These are phyloP conservation scores for Cyamopsis tetragonoloba DNA, from an alignment of 306 rosid species.

Conservation along the genomic window DNA sequence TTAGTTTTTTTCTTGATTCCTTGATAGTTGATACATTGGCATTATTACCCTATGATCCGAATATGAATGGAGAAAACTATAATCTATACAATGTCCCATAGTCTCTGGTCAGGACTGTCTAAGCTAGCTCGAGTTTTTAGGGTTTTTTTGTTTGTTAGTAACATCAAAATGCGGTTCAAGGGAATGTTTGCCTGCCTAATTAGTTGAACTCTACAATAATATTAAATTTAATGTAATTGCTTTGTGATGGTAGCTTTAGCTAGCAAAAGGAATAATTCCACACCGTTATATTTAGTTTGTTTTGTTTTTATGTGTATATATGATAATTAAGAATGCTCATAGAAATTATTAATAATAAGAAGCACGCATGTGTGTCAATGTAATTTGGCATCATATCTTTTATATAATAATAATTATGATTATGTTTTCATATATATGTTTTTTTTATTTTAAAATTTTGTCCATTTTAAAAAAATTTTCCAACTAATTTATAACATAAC, in stretches of 20 bases:
- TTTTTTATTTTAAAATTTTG: too few species aligned
- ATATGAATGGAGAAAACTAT: slow-evolving; percentile 31
- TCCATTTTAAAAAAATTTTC: too few species aligned
- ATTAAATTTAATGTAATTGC: not conserved
- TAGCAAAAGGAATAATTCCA: slow-evolving; percentile 34
- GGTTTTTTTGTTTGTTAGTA: slow-evolving; percentile 53
- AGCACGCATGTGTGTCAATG: not conserved
- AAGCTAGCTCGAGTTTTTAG: slow-evolving; percentile 56
- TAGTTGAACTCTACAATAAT: slow-evolving; percentile 22
- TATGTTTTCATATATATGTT: too few species aligned
- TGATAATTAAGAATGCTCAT: slow-evolving; percentile 34
- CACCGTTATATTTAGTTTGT: not conserved
- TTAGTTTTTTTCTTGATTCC: too few species aligned
- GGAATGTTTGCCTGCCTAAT: slow-evolving; percentile 67
- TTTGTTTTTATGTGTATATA: not conserved
- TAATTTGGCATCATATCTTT: not conserved
- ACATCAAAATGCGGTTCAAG: slow-evolving; percentile 63
- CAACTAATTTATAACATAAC: too few species aligned
- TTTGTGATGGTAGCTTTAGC: not conserved
- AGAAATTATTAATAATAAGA: slow-evolving; percentile 13
- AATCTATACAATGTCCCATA: slow-evolving; percentile 19
- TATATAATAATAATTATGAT: too few species aligned
- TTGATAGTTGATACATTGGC: not conserved
- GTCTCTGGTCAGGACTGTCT: slow-evolving; percentile 18
- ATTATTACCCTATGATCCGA: slow-evolving; percentile 30